Conservation (phyloP, 1,284 basidiomycete genomes). For the Pascua sp. region DNA sequence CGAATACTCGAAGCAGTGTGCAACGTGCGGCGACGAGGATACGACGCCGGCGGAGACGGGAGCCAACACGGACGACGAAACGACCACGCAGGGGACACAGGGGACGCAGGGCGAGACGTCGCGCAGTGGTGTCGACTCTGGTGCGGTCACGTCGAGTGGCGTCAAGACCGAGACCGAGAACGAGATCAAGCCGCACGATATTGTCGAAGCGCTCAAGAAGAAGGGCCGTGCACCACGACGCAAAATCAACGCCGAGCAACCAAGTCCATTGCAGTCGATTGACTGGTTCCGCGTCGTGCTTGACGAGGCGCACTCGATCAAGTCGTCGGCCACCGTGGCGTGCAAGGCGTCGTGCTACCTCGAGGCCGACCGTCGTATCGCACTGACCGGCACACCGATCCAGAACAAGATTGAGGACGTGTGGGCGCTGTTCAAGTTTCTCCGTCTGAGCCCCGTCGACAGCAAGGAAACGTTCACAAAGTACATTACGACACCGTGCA, state of each 20-base stretch:
- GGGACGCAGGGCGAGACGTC: slow-evolving; percentile 1
- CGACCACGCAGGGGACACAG: slow-evolving; percentile 4
- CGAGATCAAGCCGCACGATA: slow-evolving; percentile 59
- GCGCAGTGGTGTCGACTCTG: background rate
- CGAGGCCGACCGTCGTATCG: slow-evolving; percentile 85
- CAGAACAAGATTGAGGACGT: slow-evolving; percentile 99
- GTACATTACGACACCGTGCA: slow-evolving; percentile 85
- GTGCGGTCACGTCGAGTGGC: background rate
- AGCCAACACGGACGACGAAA: slow-evolving; percentile 41
- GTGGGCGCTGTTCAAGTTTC: slow-evolving; percentile 92
- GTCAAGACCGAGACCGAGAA: slow-evolving; percentile 48
- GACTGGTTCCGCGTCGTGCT: slow-evolving; percentile 98
- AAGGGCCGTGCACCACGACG: background rate
- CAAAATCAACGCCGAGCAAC: slow-evolving; percentile 59
- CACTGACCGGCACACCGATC: slow-evolving; percentile 94
- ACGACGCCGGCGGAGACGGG: slow-evolving; percentile 35
- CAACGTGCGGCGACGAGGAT: slow-evolving; percentile 54
- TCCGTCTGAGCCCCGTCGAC: slow-evolving; percentile 86
- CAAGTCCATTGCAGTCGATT: slow-evolving; percentile 88
- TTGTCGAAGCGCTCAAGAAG: slow-evolving; percentile 56
- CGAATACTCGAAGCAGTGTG: slow-evolving; percentile 86
- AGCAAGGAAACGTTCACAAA: slow-evolving; percentile 91
- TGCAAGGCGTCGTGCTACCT: slow-evolving; percentile 93
- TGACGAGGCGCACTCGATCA: slow-evolving; percentile 98
- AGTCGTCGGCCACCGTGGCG: slow-evolving; percentile 89